Base-by-base conservation (phyloP, 805 yeast genomes). In the Candida railenensis region DNA sequence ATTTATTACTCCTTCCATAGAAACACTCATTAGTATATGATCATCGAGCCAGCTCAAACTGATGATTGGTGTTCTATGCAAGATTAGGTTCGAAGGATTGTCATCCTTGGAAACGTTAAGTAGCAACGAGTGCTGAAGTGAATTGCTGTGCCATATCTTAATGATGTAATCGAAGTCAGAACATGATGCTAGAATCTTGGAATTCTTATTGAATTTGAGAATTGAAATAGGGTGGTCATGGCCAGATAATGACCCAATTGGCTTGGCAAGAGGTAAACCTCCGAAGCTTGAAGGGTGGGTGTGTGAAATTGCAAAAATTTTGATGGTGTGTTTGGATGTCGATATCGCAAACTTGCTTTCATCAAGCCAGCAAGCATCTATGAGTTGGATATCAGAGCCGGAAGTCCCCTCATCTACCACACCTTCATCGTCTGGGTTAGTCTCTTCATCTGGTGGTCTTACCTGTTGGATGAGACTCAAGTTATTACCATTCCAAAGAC, bases 61-160 rank as follows among this genome's bases (percentile, higher is more conserved):
- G 2, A 81, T 68, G 7, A 83, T 71, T 22, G 88, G 81, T 46
- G 82, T 78, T 1, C 80, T 69, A 58, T 85, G 89, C 4, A 40
- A 32, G 32, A 44, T 20, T 2, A 53, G 46, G 19, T 42, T 43
- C 14, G 50, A 36, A 7, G 51, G 53, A 2, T 55, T 44, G 11
- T 25, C 30, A 11, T 25, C 30, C 30, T 25, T 25, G 3, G 38
- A 43, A 5, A 48, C 51, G 40, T 61, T 65, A 32, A 68, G 49
- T 44, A 67, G 71, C 28, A 65, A 76, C 32, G 76, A 65, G 22
- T 81, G 76, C 48, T 78, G 79, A 20, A 78, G 66, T 28, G 82
- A 77, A 22, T 76, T 76, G 33, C 89, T 85, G 56, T 76, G 79
- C 96, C 96, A 91, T 18, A 89, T 70, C 53, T 88, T 78, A 7